Evolutionary conservation across 2,329 filamentous ascomycete species (phyloP).

Genomic region (Alternaria triticimaculans): DNA sequence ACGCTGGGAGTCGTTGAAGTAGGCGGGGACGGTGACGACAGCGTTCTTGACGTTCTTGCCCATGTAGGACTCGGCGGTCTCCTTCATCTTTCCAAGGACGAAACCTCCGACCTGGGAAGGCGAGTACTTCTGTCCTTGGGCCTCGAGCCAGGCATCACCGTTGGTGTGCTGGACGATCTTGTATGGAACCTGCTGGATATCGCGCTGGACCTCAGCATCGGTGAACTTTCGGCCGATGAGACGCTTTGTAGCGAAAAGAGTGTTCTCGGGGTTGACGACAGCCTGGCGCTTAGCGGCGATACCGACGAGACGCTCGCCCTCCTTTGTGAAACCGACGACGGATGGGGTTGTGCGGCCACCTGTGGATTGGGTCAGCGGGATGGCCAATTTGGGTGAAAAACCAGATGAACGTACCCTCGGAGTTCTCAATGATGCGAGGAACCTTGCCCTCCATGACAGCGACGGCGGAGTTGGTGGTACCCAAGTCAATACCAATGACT

Average conservation of each 20-base stretch:
- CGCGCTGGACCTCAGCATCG: slow-evolving; percentile 91
- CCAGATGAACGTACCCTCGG: slow-evolving; percentile 71
- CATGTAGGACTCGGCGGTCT: slow-evolving; percentile 93
- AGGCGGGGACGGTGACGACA: slow-evolving; percentile 94
- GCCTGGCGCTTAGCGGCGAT: slow-evolving; percentile 97
- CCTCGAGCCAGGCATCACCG: slow-evolving; percentile 94
- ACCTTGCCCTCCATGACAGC: slow-evolving; percentile 97
- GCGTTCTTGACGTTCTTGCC: slow-evolving; percentile 92
- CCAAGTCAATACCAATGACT: slow-evolving; percentile 98
- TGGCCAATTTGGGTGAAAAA: slow-evolving; percentile 1
- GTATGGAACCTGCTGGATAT: slow-evolving; percentile 97
- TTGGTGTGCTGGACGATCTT: slow-evolving; percentile 98
- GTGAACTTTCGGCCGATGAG: slow-evolving; percentile 97
- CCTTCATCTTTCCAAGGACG: slow-evolving; percentile 98
- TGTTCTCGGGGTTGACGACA: slow-evolving; percentile 98
- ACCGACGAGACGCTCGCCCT: slow-evolving; percentile 95
- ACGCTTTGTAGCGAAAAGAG: slow-evolving; percentile 97
- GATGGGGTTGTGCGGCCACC: slow-evolving; percentile 91
- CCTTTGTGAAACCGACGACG: slow-evolving; percentile 92
- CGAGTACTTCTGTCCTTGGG: slow-evolving; percentile 93
- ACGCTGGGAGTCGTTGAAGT: slow-evolving; percentile 98
- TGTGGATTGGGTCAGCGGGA: slow-evolving; percentile 44
- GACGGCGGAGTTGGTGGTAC: slow-evolving; percentile 97
- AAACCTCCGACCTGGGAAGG: slow-evolving; percentile 98
- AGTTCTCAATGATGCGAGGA: slow-evolving; percentile 96